Percentiles rank a stretch among this genome's conserved stretches.
These are phyloP conservation scores for Dioscorea zingiberensis DNA, from an alignment of 106 monocot species.

Conservation along the genomic window DNA sequence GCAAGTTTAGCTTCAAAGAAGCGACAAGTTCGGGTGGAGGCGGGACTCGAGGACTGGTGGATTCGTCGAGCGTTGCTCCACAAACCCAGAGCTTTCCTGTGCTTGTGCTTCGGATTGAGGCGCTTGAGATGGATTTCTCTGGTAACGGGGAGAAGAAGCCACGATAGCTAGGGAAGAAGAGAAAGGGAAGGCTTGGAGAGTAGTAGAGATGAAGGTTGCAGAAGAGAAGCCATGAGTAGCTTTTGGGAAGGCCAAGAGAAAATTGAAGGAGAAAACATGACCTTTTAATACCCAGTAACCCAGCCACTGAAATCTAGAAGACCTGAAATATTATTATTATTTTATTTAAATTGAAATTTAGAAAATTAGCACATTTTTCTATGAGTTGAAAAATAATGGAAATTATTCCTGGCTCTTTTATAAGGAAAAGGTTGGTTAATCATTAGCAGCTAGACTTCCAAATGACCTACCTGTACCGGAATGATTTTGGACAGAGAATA, in stretches of 20 bases:
- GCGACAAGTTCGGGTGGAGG: conserved; percentile 5
- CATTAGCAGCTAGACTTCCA: too few species aligned
- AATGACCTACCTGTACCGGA: too few species aligned
- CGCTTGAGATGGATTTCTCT: neutral
- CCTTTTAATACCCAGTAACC: neutral
- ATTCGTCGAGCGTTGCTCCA: conserved; percentile 12
- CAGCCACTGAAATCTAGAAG: neutral
- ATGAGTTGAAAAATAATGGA: too few species aligned
- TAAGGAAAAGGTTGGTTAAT: too few species aligned
- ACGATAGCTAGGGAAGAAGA: neutral
- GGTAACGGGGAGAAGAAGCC: neutral
- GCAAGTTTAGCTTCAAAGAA: conserved; percentile 31
- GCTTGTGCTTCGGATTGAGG: neutral
- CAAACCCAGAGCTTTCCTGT: neutral
- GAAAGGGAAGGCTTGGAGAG: neutral
- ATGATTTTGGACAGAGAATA: too few species aligned
- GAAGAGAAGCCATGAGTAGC: neutral
- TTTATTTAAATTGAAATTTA: neutral
- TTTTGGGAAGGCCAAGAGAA: neutral
- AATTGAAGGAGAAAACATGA: neutral
- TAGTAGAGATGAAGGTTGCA: neutral
- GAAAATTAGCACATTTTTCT: too few species aligned
- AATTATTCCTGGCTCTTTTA: too few species aligned
- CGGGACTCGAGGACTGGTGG: conserved; percentile 20
- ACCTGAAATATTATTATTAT: neutral